These are phyloP conservation scores for Daldinia sp. DNA, from an alignment of 2,329 filamentous ascomycete species.

Conservation along the genomic window DNA sequence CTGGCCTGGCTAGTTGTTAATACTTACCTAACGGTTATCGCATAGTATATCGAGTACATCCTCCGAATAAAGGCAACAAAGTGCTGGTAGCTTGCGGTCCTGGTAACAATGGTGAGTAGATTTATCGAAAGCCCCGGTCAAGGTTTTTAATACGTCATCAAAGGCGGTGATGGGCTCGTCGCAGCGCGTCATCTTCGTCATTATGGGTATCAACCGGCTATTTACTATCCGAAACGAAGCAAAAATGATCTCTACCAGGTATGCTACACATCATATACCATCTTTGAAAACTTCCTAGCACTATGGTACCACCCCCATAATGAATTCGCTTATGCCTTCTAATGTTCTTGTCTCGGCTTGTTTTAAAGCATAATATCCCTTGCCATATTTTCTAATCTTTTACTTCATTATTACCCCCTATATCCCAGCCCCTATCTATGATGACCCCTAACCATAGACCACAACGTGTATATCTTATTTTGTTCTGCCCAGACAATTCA, in stretches of 20 bases:
- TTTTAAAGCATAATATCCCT: not conserved
- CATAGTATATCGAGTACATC: conserved; percentile 84
- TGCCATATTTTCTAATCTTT: not conserved
- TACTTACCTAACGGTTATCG: conserved; percentile 11
- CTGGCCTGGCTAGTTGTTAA: not conserved
- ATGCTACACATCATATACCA: conserved; percentile 39
- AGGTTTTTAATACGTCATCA: conserved; percentile 29
- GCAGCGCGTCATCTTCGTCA: conserved; percentile 90
- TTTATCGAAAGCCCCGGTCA: not conserved
- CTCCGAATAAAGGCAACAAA: conserved; percentile 72
- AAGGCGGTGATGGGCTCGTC: conserved; percentile 92
- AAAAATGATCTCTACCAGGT: conserved; percentile 92
- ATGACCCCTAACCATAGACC: not conserved
- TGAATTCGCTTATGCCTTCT: not conserved
- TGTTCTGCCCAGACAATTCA: conserved; percentile 44
- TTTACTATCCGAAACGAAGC: conserved; percentile 93
- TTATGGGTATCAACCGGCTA: conserved; percentile 86
- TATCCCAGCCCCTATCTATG: not conserved
- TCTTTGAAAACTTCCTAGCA: conserved; percentile 17
- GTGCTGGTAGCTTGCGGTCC: conserved; percentile 93
- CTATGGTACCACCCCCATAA: not conserved
- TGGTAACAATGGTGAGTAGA: conserved; percentile 68
- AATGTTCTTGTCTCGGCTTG: not conserved
- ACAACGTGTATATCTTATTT: conserved; percentile 17
- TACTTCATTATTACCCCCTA: not conserved